These are phyloP conservation scores for Komagataella kurtzmanii DNA, from an alignment of 805 yeast species.

Conservation along the genomic window DNA sequence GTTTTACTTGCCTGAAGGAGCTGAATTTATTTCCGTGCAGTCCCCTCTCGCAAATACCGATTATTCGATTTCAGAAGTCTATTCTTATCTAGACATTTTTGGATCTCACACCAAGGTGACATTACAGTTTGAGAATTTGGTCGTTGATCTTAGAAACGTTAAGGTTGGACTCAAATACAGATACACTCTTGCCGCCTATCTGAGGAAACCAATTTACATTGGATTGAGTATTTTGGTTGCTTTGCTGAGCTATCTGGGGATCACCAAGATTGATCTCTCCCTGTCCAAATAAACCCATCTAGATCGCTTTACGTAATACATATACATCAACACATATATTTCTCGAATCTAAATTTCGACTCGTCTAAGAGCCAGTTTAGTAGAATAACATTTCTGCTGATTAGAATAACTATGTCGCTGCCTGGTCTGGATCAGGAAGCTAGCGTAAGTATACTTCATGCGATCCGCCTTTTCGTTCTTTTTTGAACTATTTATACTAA, in stretches of 20 bases:
- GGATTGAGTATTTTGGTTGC: conserved; percentile 51
- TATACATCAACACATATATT: background rate
- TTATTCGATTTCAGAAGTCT: conserved; percentile 14
- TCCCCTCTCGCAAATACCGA: conserved; percentile 35
- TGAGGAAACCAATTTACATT: conserved; percentile 54
- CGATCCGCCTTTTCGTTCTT: background rate
- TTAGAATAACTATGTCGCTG: background rate
- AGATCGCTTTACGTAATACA: background rate
- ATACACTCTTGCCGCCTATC: conserved; percentile 37
- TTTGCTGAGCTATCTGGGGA: conserved; percentile 36
- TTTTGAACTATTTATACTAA: background rate
- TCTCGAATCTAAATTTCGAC: background rate
- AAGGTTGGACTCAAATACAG: conserved; percentile 50
- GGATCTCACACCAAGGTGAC: conserved; percentile 70
- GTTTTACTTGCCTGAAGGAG: conserved; percentile 80
- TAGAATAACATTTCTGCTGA: background rate
- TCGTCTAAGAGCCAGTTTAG: background rate
- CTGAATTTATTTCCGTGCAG: conserved; percentile 40
- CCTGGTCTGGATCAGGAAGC: background rate
- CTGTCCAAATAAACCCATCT: background rate
- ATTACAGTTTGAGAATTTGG: conserved; percentile 42
- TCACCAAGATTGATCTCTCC: conserved; percentile 30
- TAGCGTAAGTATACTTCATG: background rate
- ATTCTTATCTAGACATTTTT: conserved; percentile 58
- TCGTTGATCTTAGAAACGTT: conserved; percentile 50